A percentile compares a stretch with the other conserved stretches of the same genome.
phyloP scores from a whole-genome alignment of 306 rosid genomes.

The Betula pendula region DNA sequence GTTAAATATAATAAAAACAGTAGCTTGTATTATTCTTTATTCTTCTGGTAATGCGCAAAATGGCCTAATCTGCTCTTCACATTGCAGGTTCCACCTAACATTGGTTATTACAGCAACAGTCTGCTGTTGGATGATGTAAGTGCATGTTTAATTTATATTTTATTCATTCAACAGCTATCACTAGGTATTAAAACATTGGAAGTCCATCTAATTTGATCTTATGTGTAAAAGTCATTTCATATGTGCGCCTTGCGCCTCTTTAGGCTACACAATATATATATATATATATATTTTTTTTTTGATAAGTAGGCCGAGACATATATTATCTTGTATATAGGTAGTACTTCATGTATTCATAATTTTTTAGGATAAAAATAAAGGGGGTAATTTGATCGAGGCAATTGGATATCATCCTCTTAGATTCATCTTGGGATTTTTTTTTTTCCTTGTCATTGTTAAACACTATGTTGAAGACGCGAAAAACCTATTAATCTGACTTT shows the following conservation, averaged over 20 bases:
- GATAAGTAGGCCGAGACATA: too few relatives aligned
- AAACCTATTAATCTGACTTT: background rate
- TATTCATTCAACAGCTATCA: background rate
- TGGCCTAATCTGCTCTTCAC: conserved; percentile 26
- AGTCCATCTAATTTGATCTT: background rate
- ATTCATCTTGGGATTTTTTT: background rate
- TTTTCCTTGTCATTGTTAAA: background rate
- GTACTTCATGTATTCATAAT: background rate
- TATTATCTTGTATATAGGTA: background rate
- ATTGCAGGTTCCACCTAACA: conserved; percentile 79
- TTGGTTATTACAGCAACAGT: conserved; percentile 83
- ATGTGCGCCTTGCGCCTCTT: background rate
- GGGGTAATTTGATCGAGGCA: background rate
- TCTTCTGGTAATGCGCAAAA: conserved; percentile 9
- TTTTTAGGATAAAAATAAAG: too few relatives aligned
- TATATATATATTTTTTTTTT: too few relatives aligned
- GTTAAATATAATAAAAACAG: too few relatives aligned
- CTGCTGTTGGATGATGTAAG: conserved; percentile 98
- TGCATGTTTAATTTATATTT: conserved; percentile 17
- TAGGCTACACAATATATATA: too few relatives aligned
- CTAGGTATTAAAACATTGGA: background rate
- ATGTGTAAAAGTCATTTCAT: background rate
- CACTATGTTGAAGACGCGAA: background rate
- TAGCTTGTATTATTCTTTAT: background rate
- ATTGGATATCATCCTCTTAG: background rate